Evolutionary conservation across 208 protist species (phyloP), one percentile per base, ranked within the genome.

Genomic region (Trypanosoma congolense): DNA sequence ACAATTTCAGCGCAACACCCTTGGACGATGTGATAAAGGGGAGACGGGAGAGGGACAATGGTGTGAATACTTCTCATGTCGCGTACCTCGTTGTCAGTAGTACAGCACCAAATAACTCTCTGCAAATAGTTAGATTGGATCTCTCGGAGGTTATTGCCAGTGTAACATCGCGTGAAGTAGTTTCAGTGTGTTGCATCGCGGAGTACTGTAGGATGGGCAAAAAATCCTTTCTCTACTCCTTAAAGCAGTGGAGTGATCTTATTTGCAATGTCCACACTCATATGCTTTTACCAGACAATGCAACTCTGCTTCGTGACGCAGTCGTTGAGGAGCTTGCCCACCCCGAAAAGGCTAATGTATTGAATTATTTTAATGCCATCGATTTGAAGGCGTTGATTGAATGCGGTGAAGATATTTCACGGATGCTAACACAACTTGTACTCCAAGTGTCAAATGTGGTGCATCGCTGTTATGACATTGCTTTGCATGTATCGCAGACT

Each of bases 321-420:
- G 29, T 92, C 0, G 46, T 92, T 38, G 77, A 75, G 40, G 77
- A 80, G n/a, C 29, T 88, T 44, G 56, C 77, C 1, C 48, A 48
- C 22, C 75, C 77, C 0, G 40, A 59, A 14, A 38, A 46, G 1
- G 45, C 31, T 18, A 51, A 56, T 24, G 52, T 87, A 16, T 57
- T 56, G 42, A 26, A 33, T 29, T 84, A 83, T 60, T 80, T 73
- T 45, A 56, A 29, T 29, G 26, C 43, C 10, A 54, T 85, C 30
- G 41, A 73, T 50, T 58, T 71, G 12, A 42, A 41, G 1, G 75
- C 56, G 4, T 35, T 83, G 19, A 45, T 59, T 10, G 70, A 78
- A 2, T 69, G 81, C 28, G 33, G 25, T 5, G 68, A 59, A 33
- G 49, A 61, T 28, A 14, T 74, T 25, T 55, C 57, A 8, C 19